Evolutionary conservation across 1,284 basidiomycete species (phyloP), one percentile per base, ranked within the genome.

Genomic region (Ustilago bromivora): DNA sequence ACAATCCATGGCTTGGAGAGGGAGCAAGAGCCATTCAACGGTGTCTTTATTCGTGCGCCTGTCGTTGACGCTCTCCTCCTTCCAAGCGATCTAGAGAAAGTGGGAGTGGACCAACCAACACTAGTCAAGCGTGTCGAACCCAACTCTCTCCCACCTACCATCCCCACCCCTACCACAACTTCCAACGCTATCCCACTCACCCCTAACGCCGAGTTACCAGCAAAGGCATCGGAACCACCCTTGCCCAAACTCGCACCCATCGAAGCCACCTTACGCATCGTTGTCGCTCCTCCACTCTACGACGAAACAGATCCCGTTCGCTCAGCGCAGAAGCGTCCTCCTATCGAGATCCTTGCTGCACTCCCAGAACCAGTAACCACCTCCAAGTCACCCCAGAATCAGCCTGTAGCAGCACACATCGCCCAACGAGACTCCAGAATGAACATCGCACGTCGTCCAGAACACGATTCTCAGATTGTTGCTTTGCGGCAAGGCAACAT

Each of bases 41-140:
- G 94, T 0, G 90, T 98, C 52, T 99, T 99, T 87, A 99, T 99
- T 81, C 93, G 96, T 47, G 96, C 96, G 41, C 96, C 96, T 1
- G 92, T 93, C 79, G 68, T 86, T 15, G 83, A 86, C 35, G 56
- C 71, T 9, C 60, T 86, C 11, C 57, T 85, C 28, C 57, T 71
- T 6, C 62, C 76, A 5, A 36, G 35, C 35, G 76, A 78, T 59
- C 56, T 78, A 3, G 67, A 67, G 46, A 66, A 71, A 61, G 76
- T 78, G 8, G 64, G 38, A 4, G 76, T 78, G 12, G 76, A 78
- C 41, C 41, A 73, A 41, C 70, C 75, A 13, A 78, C 75, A 17
- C 36, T 73, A 34, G 65, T 73, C 57, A 71, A 70, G 47, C 46
- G 73, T 7, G 64, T 75, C 2, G 68, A 74, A 19, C 58, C 68